These are phyloP conservation scores for Sporothrix globosa DNA, from an alignment of 2,329 filamentous ascomycete genomes.

Conservation along the genomic window DNA sequence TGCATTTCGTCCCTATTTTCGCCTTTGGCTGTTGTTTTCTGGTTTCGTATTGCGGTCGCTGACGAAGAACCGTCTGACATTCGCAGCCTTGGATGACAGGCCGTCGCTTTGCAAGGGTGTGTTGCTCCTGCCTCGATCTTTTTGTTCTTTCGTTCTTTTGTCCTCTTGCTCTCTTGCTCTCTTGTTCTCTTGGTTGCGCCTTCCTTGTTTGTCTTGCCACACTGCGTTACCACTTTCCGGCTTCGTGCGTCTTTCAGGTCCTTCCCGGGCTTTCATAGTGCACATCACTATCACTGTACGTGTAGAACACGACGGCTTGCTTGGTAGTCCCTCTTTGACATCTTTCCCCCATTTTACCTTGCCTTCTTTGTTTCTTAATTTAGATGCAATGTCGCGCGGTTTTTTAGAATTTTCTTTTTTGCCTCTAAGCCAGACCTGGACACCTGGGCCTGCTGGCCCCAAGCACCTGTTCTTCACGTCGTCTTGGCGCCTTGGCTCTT, in stretches of 20 bases:
- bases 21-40: neutral
- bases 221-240: neutral
- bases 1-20: conserved; percentile 5
- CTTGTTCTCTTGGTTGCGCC: conserved; percentile 7
- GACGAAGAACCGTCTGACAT: conserved; percentile 22
- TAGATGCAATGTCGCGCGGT: conserved; percentile 23
- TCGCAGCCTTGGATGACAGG: conserved; percentile 8
- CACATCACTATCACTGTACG: neutral
- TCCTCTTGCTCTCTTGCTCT: neutral
- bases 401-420: neutral
- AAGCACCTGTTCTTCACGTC: conserved; percentile 14
- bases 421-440: neutral
- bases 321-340: neutral
- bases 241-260: conserved; percentile 5
- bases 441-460: neutral
- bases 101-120: neutral
- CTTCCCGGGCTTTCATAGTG: neutral
- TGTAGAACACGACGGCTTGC: neutral
- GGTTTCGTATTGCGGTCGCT: conserved; percentile 12
- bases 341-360: conserved; percentile 1
- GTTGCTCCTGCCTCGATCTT: neutral
- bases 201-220: conserved; percentile 13
- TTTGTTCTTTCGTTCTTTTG: neutral
- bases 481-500: conserved; percentile 11
- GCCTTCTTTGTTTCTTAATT: conserved; percentile 27